Evolutionary conservation across 164 flowering plant species (phyloP).

Genomic region (Piper longum): DNA sequence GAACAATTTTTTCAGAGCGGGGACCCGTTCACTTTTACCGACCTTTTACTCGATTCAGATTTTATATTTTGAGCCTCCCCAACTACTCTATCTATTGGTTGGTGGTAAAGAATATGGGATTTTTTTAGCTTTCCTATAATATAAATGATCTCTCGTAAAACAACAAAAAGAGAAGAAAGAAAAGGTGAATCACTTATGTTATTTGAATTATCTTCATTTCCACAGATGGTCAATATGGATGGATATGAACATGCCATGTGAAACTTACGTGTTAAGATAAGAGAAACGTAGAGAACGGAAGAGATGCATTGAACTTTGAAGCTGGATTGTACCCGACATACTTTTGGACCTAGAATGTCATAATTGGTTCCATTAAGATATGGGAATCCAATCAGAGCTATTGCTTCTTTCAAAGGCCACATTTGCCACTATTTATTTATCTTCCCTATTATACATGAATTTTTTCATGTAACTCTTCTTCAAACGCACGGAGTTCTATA

Average conservation of each 20-base stretch:
- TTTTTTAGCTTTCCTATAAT: too few species aligned
- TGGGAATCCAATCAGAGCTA: slow-evolving; percentile 12
- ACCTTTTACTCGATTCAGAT: neutral
- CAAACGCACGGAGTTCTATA: neutral
- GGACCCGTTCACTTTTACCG: neutral
- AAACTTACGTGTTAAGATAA: neutral
- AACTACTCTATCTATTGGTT: neutral
- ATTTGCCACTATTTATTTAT: neutral
- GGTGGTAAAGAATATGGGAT: too few species aligned
- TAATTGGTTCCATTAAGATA: slow-evolving; percentile 3
- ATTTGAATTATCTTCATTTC: slow-evolving; percentile 10
- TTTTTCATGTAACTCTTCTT: neutral
- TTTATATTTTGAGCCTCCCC: neutral
- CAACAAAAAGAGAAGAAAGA: too few species aligned
- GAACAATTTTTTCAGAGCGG: neutral
- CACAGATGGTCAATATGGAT: neutral
- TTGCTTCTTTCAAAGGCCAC: slow-evolving; percentile 7
- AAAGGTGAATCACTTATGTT: slow-evolving; percentile 2
- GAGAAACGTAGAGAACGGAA: slow-evolving; percentile 2
- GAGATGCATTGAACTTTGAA: slow-evolving; percentile 21
- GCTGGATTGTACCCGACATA: slow-evolving; percentile 14
- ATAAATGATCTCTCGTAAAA: too few species aligned
- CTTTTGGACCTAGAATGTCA: too few species aligned
- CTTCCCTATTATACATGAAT: neutral
- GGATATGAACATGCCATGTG: neutral